Conservation (phyloP, 2,329 filamentous ascomycete species). For the Rutstroemia sp. region DNA sequence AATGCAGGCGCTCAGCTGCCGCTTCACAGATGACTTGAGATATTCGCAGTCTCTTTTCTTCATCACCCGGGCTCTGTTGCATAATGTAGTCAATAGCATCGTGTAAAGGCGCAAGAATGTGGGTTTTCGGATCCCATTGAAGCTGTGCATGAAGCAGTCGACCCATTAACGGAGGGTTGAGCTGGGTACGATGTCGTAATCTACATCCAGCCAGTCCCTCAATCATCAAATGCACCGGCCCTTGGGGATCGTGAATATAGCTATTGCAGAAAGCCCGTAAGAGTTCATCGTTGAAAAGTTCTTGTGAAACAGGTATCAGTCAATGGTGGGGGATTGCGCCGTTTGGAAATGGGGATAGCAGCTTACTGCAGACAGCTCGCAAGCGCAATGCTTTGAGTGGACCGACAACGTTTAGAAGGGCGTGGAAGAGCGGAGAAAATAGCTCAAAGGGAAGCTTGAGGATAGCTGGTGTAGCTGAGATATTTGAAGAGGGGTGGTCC, state of each 20-base stretch:
- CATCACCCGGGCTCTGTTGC: background rate
- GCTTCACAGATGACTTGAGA: background rate
- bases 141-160: background rate
- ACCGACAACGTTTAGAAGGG: background rate
- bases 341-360: background rate
- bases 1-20: background rate
- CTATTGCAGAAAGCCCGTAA: background rate
- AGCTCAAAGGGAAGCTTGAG: background rate
- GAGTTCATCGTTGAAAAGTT: background rate
- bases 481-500: background rate
- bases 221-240: background rate
- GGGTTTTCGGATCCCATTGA: background rate
- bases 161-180: background rate
- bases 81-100: background rate
- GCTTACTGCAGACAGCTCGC: background rate
- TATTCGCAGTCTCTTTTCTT: background rate
- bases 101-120: background rate
- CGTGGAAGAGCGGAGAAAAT: background rate
- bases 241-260: background rate
- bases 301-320: background rate
- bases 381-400: background rate
- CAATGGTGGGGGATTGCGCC: background rate
- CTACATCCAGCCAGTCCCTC: too few species aligned
- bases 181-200: too few species aligned
- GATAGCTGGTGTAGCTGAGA: background rate